phyloP scores from a whole-genome alignment of 2,329 filamentous ascomycete genomes.

The Fusarium nygamai region DNA sequence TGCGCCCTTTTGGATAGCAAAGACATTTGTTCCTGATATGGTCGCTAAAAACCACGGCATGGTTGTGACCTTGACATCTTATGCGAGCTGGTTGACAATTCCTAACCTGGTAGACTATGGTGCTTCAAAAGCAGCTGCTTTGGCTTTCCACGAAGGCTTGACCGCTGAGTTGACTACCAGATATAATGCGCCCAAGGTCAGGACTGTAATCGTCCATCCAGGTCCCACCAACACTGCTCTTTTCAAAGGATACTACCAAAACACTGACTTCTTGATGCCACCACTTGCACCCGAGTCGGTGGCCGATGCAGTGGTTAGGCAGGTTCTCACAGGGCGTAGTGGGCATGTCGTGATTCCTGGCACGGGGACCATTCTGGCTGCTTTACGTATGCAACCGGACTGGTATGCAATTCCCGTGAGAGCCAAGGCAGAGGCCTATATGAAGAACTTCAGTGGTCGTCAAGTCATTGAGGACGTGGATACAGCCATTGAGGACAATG shows the following conservation, averaged over 20 bases:
- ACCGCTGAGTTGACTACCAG: conserved; percentile 65
- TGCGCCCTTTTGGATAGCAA: conserved; percentile 72
- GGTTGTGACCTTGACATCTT: conserved; percentile 74
- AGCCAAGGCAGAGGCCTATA: conserved; percentile 52
- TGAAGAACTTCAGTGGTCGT: conserved; percentile 56
- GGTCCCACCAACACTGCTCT: conserved; percentile 51
- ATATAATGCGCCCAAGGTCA: conserved; percentile 71
- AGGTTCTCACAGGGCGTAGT: conserved; percentile 59
- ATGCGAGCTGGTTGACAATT: conserved; percentile 68
- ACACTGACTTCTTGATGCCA: conserved; percentile 52
- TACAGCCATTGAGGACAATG: conserved; percentile 47
- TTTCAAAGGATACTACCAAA: conserved; percentile 63
- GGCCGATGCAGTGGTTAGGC: conserved; percentile 58
- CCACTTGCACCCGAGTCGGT: conserved; percentile 53
- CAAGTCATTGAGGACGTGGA: conserved; percentile 60
- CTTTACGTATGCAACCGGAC: conserved; percentile 65
- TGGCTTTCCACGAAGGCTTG: conserved; percentile 75
- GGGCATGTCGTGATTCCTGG: conserved; percentile 59
- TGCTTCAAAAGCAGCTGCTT: conserved; percentile 71
- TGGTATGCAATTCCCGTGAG: conserved; percentile 69
- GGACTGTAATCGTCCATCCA: conserved; percentile 73
- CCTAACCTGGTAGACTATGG: conserved; percentile 75
- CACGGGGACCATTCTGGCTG: conserved; percentile 52
- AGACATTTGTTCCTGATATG: conserved; percentile 75
- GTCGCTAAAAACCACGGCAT: conserved; percentile 73